Conservation (phyloP, 176 grass and related monocot species). For the Bromus sterilis region DNA sequence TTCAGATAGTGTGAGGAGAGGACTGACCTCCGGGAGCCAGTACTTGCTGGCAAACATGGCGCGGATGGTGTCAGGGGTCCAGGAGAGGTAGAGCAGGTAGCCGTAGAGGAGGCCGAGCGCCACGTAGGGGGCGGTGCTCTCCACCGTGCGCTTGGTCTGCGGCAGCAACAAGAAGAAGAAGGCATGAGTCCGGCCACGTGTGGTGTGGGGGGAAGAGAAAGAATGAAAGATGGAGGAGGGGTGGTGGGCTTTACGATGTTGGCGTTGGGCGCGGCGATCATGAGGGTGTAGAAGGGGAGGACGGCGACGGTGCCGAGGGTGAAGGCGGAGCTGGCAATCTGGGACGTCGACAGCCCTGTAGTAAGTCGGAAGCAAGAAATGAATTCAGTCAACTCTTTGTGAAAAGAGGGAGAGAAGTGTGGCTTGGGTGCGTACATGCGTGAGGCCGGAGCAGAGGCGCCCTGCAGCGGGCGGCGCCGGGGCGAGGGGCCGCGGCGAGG, state of each 20-base stretch:
- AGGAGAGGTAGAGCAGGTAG: slow-evolving; percentile 85
- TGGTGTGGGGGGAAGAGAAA: no score
- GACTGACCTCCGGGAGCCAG: slow-evolving; percentile 82
- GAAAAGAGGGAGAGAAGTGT: neutral
- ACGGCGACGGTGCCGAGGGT: slow-evolving; percentile 82
- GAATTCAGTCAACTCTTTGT: neutral
- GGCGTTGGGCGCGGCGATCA: slow-evolving; percentile 90
- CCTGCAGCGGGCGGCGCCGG: neutral
- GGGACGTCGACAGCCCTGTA: slow-evolving; percentile 60
- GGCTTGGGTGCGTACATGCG: slow-evolving; percentile 11
- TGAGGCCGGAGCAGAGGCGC: slow-evolving; percentile 32
- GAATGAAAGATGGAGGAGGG: no score
- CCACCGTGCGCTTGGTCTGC: slow-evolving; percentile 75
- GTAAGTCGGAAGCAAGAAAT: neutral
- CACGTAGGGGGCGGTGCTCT: slow-evolving; percentile 77
- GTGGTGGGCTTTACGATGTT: slow-evolving; percentile 51
- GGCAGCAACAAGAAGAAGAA: neutral
- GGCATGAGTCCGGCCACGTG: neutral
- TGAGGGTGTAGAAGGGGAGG: slow-evolving; percentile 95
- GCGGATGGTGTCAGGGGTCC: slow-evolving; percentile 74
- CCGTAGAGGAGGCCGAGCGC: slow-evolving; percentile 67
- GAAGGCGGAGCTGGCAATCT: slow-evolving; percentile 86
- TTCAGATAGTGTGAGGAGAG: neutral
- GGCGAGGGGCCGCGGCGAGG: neutral
- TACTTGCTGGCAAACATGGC: slow-evolving; percentile 95